phyloP scores from a whole-genome alignment of 2,329 filamentous ascomycete genomes.

The Falciphora oryzae region DNA sequence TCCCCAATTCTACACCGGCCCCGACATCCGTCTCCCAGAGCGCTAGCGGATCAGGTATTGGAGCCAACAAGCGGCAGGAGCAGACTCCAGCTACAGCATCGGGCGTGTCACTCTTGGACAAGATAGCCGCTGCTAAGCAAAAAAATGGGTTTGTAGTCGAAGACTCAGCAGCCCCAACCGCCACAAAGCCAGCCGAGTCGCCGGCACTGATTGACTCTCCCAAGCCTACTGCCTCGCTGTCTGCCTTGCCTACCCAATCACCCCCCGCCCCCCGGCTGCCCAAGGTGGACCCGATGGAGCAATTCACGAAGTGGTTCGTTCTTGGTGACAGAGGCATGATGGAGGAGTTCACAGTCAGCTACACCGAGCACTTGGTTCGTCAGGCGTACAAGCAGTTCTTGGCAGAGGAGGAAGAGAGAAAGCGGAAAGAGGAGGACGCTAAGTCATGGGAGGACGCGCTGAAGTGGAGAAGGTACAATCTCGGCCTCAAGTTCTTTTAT shows the following conservation, averaged over 20 bases:
- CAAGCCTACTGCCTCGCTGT: not conserved
- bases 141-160: not conserved
- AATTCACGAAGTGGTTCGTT: conserved; percentile 50
- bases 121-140: not conserved
- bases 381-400: conserved; percentile 35
- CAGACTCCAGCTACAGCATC: not conserved
- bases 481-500: conserved; percentile 51
- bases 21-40: not conserved
- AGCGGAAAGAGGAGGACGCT: conserved; percentile 42
- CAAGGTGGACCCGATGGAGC: conserved; percentile 36
- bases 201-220: not conserved
- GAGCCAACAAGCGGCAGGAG: not conserved
- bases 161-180: not conserved
- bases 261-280: conserved; percentile 13
- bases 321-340: conserved; percentile 47
- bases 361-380: conserved; percentile 39
- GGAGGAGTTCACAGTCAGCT: conserved; percentile 41
- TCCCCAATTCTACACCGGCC: not conserved
- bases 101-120: not conserved
- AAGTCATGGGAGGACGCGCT: conserved; percentile 39
- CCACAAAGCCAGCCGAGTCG: not conserved
- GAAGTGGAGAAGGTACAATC: conserved; percentile 41
- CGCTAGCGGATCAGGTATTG: not conserved
- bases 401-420: conserved; percentile 34
- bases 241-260: conserved; percentile 6